Percentiles rank a stretch among this genome's conserved stretches.
Conservation (phyloP, 129 eudicot genomes). For the Pseudognaphalium luteoalbum region DNA sequence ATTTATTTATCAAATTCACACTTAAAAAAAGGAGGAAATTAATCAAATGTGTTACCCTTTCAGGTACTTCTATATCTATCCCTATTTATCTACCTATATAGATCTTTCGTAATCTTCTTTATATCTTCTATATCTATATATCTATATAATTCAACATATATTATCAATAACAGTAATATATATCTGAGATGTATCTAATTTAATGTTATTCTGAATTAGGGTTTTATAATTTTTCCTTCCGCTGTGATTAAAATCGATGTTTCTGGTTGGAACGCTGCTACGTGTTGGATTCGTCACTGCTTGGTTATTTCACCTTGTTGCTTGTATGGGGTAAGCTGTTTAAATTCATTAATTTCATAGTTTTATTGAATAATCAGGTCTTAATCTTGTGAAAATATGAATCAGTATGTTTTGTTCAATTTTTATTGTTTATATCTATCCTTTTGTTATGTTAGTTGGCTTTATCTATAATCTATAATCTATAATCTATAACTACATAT, state of each 20-base stretch:
- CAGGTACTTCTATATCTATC: too few relatives aligned
- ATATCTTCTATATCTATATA: too few relatives aligned
- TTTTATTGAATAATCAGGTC: neutral
- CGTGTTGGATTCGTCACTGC: slow-evolving; percentile 53
- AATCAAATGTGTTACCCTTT: slow-evolving; percentile 14
- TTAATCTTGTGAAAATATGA: neutral
- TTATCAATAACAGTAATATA: neutral
- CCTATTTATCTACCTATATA: too few relatives aligned
- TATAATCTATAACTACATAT: too few relatives aligned
- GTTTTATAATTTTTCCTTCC: slow-evolving; percentile 21
- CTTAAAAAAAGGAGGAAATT: too few relatives aligned
- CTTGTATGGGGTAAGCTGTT: slow-evolving; percentile 67
- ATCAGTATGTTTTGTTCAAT: neutral
- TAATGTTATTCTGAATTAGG: slow-evolving; percentile 25
- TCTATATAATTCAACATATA: neutral
- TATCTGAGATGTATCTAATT: neutral
- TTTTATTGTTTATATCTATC: too few relatives aligned
- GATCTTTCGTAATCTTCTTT: too few relatives aligned
- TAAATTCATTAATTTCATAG: neutral
- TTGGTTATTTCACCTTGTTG: slow-evolving; percentile 48
- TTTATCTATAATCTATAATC: too few relatives aligned
- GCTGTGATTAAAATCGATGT: slow-evolving; percentile 47
- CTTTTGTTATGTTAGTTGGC: too few relatives aligned
- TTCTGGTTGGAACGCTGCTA: slow-evolving; percentile 45
- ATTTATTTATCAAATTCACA: slow-evolving; percentile 9